A percentile compares a stretch with the other conserved stretches of the same genome.
Conservation (phyloP, 805 yeast genomes). For the Saccharomycopsis sp. region DNA sequence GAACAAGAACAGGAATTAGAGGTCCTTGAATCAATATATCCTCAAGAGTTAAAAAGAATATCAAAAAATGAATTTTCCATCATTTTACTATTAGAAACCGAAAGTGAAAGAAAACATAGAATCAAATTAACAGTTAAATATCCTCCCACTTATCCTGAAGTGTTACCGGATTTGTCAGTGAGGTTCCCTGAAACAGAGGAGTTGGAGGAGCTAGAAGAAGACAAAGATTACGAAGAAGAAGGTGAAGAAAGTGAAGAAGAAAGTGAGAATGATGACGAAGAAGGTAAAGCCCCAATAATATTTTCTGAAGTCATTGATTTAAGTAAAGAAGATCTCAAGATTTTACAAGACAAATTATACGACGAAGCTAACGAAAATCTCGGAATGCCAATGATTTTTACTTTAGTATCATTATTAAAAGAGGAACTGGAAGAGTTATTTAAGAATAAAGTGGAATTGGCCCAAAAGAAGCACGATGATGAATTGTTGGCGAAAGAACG, state of each 20-base stretch:
- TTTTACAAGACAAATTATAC: conserved; percentile 30
- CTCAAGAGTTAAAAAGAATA: conserved; percentile 61
- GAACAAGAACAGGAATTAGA: conserved; percentile 89
- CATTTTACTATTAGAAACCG: conserved; percentile 55
- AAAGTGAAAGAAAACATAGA: conserved; percentile 46
- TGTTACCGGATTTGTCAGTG: conserved; percentile 48
- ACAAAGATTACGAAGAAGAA: conserved; percentile 21
- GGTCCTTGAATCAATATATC: conserved; percentile 83
- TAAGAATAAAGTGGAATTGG: conserved; percentile 40
- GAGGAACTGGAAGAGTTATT: conserved; percentile 71
- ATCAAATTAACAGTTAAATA: conserved; percentile 53
- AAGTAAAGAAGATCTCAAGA: conserved; percentile 34
- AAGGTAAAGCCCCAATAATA: conserved; percentile 33
- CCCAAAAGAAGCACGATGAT: conserved; percentile 49
- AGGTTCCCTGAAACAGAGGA: conserved; percentile 19
- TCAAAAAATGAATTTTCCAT: conserved; percentile 45
- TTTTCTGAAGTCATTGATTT: conserved; percentile 51
- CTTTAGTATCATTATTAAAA: conserved; percentile 65
- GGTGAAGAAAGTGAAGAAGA: conserved; percentile 39
- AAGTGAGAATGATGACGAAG: conserved; percentile 30
- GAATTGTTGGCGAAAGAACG: conserved; percentile 54
- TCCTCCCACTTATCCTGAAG: conserved; percentile 78
- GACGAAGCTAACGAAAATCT: conserved; percentile 66
- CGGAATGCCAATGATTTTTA: conserved; percentile 89
- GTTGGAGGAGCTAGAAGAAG: conserved; percentile 24